Evolutionary conservation across 352 stramenopile genomes (phyloP).

Genomic region (Phytopythium litorale): DNA sequence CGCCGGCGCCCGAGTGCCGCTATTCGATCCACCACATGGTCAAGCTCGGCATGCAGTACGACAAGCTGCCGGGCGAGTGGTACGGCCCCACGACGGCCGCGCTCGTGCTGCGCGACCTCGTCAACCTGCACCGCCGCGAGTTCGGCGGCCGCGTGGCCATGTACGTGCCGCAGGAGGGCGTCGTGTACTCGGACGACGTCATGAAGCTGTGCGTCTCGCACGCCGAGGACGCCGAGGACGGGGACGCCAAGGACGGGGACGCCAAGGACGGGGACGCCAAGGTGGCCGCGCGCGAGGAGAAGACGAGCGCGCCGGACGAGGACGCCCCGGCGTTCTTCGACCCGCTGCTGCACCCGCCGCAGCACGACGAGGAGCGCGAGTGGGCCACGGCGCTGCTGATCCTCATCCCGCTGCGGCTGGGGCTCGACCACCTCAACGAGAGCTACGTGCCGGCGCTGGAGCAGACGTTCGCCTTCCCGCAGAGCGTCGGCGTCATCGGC

Average conservation of each 20-base stretch:
- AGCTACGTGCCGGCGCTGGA: slow-evolving; percentile 72
- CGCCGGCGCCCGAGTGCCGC: slow-evolving; percentile 53
- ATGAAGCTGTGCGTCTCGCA: slow-evolving; percentile 68
- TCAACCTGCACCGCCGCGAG: slow-evolving; percentile 61
- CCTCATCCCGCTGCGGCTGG: slow-evolving; percentile 90
- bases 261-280: background rate
- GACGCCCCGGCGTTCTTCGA: slow-evolving; percentile 65
- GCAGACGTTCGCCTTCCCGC: slow-evolving; percentile 85
- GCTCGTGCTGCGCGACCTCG: slow-evolving; percentile 85
- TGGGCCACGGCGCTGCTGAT: slow-evolving; percentile 91
- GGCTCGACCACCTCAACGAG: slow-evolving; percentile 84
- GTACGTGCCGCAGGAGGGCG: slow-evolving; percentile 83
- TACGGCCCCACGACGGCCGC: slow-evolving; percentile 90
- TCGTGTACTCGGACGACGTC: slow-evolving; percentile 80
- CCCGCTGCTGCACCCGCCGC: slow-evolving; percentile 74
- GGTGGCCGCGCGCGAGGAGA: slow-evolving; percentile 1
- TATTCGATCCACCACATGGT: slow-evolving; percentile 93
- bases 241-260: background rate
- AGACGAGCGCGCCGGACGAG: background rate
- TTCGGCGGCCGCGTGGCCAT: slow-evolving; percentile 46
- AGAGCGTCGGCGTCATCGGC: slow-evolving; percentile 94
- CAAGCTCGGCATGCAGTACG: slow-evolving; percentile 86
- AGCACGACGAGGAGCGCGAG: slow-evolving; percentile 30
- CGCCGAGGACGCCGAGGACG: slow-evolving; percentile 7
- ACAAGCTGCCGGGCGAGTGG: slow-evolving; percentile 91